phyloP scores from a whole-genome alignment of 495 filamentous ascomycete species.

The Peziza echinospora region DNA sequence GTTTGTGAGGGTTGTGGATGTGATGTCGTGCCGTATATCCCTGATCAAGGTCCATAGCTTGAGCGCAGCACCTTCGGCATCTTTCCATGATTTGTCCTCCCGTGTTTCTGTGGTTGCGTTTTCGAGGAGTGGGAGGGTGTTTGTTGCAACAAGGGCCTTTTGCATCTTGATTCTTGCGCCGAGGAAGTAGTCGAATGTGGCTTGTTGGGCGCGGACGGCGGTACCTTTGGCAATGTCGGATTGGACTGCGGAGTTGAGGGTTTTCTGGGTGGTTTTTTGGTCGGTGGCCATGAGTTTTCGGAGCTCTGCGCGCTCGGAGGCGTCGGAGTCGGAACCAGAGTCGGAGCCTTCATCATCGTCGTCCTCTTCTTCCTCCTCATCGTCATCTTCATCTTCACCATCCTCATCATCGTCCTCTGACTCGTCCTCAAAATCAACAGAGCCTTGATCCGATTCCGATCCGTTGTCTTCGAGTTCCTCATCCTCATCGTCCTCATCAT shows the following conservation, averaged over 20 bases:
- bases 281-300: conserved; percentile 49
- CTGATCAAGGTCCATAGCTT: conserved; percentile 71
- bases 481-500: conserved; percentile 18
- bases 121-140: conserved; percentile 34
- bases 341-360: conserved; percentile 9
- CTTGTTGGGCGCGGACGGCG: conserved; percentile 59
- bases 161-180: conserved; percentile 78
- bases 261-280: conserved; percentile 43
- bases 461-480: conserved; percentile 20
- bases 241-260: conserved; percentile 49
- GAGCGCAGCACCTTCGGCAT: conserved; percentile 72
- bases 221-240: conserved; percentile 64
- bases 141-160: conserved; percentile 62
- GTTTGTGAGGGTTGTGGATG: conserved; percentile 16
- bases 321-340: conserved; percentile 16
- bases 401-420: conserved; percentile 13
- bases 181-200: conserved; percentile 65
- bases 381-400: conserved; percentile 11
- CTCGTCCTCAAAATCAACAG: conserved; percentile 7
- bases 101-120: conserved; percentile 15
- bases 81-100: conserved; percentile 33
- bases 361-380: conserved; percentile 10
- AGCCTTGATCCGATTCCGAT: conserved; percentile 16
- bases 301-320: conserved; percentile 30
- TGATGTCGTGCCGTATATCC: conserved; percentile 40